Evolutionary conservation across 2,329 filamentous ascomycete species (phyloP), one percentile per base, ranked within the genome.

Genomic region (Allantophomopsis lycopodina): DNA sequence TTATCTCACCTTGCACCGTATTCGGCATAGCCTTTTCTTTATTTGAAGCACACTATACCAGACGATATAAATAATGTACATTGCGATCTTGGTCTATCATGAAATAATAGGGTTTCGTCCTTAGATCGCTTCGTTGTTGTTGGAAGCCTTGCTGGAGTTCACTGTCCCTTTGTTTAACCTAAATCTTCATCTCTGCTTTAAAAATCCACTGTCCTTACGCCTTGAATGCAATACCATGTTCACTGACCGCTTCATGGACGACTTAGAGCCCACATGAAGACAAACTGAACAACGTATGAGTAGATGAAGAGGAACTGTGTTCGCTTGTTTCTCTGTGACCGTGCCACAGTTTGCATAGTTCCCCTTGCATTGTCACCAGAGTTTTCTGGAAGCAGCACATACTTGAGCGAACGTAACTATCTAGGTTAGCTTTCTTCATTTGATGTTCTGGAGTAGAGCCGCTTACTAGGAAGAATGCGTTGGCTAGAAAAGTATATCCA

Each of bases 251-350:
- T 23, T 42, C 41, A 51, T 36, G 44, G 62, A 17, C 70, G 63
- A 46, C 63, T 82, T 45, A 84, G 60, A 54, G 78, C 69, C 79
- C 89, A 91, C 88, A 96, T 98, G 60, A 96, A 94, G 41, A 88
- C 66, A 49, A 96, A 73, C 64, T 98, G 91, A 41, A 96, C 80
- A 40, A 93, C 68, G 60, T 96, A 98, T 35, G 88, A 89, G 63
- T 98, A 95, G 50, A 88, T 71, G 60, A 94, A 94, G 48, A 95
- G 69, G 55, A 94, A 94, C 60, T 94, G 86, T 2, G 87, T 94
- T 46, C 88, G 71, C 57, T 86, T 78, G 60, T 83, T 91, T 55
- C 83, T 79, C 64, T 94, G 91, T 32, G 83, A 79, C 46, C 88
- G 76, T 20, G 85, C 85, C 44, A 93, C 83, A 2, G 76, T 78